Evolutionary conservation across 495 filamentous ascomycete species (phyloP), one percentile per base, ranked within the genome.

Genomic region (Hypoxylon rickii): DNA sequence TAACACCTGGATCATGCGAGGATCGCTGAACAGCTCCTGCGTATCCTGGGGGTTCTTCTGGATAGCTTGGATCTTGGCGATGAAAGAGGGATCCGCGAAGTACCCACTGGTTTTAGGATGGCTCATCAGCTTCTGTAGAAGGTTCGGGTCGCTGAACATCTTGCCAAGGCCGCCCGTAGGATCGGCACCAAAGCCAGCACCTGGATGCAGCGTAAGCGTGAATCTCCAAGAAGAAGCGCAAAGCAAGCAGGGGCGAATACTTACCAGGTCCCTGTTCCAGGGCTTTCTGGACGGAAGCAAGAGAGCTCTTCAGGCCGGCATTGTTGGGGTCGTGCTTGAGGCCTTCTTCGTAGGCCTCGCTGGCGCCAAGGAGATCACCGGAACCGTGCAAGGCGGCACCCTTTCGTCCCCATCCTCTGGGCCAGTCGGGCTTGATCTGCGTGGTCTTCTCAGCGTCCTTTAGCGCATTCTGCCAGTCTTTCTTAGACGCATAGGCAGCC

Each of bases 341-440:
- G 26, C 92, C 93, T 64, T 95, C 81, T 64, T 96, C 89, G 75
- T 93, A 98, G 11, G 95, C 90, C 62, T 96, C 91, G 44, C 83
- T 76, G 1, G 94, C 91, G 41, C 85, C 88, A 37, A 93, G 78
- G 15, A 97, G 83, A 68, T 97, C 91, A 32, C 90, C 89, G 41
- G 84, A 74, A 8, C 94, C 94, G 72, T 94, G 94, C 20, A 89
- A 78, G 44, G 94, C 94, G 38, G 93, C 87, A 31, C 91, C 94
- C 76, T 96, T 97, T 40, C 94, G 85, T 37, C 86, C 83, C 83
- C 90, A 94, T 64, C 94, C 95, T 74, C 97, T 96, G 26, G 91
- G 88, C 95, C 95, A 98, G 77, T 97, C 93, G 11, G 94, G 89
- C 79, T 97, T 97, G 70, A 97, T 76, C 77, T 94, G 83, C 43